Evolutionary conservation across 108 stramenopile genomes (phyloP).

Genomic region (Cylindrotheca fusiformis): DNA sequence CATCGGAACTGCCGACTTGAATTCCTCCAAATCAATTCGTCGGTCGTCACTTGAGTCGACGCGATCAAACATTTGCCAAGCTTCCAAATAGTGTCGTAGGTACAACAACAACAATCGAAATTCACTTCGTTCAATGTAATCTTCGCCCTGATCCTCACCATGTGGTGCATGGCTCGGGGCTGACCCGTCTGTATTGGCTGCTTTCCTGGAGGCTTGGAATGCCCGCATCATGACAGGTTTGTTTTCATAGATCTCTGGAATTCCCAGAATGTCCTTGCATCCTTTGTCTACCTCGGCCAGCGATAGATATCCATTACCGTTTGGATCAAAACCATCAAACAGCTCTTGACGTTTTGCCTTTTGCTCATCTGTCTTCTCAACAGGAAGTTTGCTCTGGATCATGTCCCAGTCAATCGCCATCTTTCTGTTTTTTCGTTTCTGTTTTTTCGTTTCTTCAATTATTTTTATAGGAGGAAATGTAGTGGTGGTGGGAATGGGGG

Average conservation of each 20-base stretch:
- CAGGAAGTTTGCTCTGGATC: constrained; percentile 16
- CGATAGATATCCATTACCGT: constrained; percentile 32
- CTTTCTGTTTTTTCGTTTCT: no score
- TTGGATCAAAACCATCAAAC: constrained; percentile 24
- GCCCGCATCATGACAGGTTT: constrained; percentile 33
- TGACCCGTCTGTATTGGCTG: not conserved
- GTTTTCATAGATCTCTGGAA: constrained; percentile 13
- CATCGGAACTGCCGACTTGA: constrained; percentile 13
- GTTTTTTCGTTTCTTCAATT: no score
- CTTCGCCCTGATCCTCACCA: constrained; percentile 10
- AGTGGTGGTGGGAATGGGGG: no score
- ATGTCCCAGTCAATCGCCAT: constrained; percentile 25
- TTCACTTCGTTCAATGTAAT: constrained; percentile 21
- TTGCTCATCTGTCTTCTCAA: constrained; percentile 26
- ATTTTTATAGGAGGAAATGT: no score
- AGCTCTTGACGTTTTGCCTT: constrained; percentile 20
- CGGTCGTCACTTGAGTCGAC: constrained; percentile 16
- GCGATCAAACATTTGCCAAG: constrained; percentile 24
- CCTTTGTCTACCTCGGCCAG: constrained; percentile 28
- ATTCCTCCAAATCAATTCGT: constrained; percentile 28
- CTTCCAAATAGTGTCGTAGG: constrained; percentile 14
- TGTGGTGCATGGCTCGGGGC: no score
- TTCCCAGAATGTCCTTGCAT: constrained; percentile 16
- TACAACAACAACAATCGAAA: constrained; percentile 26
- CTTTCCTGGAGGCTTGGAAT: constrained; percentile 23